These are phyloP conservation scores for Gloeostereum incarnatum DNA, from an alignment of 768 basidiomycete species.

Conservation along the genomic window DNA sequence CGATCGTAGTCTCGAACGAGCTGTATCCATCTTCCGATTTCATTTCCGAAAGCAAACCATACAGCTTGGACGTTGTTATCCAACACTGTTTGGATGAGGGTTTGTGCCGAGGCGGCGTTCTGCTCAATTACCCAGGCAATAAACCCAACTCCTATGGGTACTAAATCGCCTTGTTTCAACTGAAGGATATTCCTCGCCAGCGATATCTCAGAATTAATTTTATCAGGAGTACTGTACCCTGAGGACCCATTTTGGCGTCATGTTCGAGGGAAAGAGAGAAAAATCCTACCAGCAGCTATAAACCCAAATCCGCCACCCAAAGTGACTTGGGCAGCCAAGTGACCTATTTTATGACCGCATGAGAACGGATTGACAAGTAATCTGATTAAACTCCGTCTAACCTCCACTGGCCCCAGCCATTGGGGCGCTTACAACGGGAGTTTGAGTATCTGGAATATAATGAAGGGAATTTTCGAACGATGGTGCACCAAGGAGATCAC, in stretches of 20 bases:
- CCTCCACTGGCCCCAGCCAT: constrained; percentile 71
- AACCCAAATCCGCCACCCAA: constrained; percentile 74
- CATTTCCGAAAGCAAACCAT: constrained; percentile 67
- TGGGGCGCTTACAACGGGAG: constrained; percentile 55
- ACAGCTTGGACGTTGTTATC: constrained; percentile 51
- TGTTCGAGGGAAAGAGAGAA: background rate
- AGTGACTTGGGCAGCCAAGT: constrained; percentile 50
- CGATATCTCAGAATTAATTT: constrained; percentile 40
- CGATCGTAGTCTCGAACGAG: constrained; percentile 48
- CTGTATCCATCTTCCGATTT: constrained; percentile 50
- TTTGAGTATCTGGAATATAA: constrained; percentile 34
- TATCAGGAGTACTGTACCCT: constrained; percentile 40
- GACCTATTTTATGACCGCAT: constrained; percentile 18
- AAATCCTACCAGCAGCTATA: constrained; percentile 21
- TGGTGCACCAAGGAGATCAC: too few relatives aligned
- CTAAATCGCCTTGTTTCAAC: constrained; percentile 19
- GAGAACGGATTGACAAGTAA: constrained; percentile 7
- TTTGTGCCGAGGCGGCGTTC: constrained; percentile 23
- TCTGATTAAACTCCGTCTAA: constrained; percentile 8
- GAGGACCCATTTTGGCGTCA: constrained; percentile 1
- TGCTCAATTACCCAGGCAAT: constrained; percentile 64
- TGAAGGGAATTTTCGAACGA: too few relatives aligned
- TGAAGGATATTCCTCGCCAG: constrained; percentile 38
- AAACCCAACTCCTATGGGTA: constrained; percentile 69
- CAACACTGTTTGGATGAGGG: constrained; percentile 39